A percentile compares a stretch with the other conserved stretches of the same genome.
These are phyloP conservation scores for Leccinellum albellum DNA, from an alignment of 768 basidiomycete species.

Conservation along the genomic window DNA sequence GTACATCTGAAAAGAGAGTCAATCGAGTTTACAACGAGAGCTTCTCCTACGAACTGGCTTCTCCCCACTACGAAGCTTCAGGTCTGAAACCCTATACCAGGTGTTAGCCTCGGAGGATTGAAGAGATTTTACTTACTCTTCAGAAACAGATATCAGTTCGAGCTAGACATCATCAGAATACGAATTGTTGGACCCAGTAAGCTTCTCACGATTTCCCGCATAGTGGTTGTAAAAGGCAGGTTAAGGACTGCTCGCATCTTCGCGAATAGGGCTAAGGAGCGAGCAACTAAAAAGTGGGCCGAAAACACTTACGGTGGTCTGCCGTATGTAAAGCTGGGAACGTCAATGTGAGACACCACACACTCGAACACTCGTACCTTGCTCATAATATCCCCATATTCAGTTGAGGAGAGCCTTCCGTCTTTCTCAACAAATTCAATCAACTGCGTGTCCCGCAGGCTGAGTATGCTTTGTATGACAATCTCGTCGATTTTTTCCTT, in stretches of 20 bases:
- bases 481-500: constrained; percentile 68
- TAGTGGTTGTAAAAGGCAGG: constrained; percentile 48
- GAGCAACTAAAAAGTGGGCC: background rate
- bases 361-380: constrained; percentile 46
- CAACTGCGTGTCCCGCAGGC: constrained; percentile 58
- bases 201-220: constrained; percentile 63
- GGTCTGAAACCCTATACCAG: constrained; percentile 53
- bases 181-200: background rate
- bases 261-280: background rate
- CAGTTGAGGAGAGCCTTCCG: constrained; percentile 54
- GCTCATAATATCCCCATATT: constrained; percentile 85
- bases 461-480: constrained; percentile 60
- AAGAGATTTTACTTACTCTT: constrained; percentile 49
- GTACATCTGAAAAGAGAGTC: constrained; percentile 37
- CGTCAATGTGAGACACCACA: constrained; percentile 1
- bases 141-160: constrained; percentile 58
- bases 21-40: background rate
- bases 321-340: constrained; percentile 68
- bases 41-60: constrained; percentile 47
- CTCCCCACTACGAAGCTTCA: constrained; percentile 72
- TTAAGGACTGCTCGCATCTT: constrained; percentile 69
- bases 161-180: constrained; percentile 39
- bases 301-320: constrained; percentile 50
- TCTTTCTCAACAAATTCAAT: constrained; percentile 45
- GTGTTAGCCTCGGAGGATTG: constrained; percentile 1